Evolutionary conservation across 2,329 filamentous ascomycete species (phyloP), one percentile per base, ranked within the genome.

Genomic region (Pseudogymnoascus sp.): DNA sequence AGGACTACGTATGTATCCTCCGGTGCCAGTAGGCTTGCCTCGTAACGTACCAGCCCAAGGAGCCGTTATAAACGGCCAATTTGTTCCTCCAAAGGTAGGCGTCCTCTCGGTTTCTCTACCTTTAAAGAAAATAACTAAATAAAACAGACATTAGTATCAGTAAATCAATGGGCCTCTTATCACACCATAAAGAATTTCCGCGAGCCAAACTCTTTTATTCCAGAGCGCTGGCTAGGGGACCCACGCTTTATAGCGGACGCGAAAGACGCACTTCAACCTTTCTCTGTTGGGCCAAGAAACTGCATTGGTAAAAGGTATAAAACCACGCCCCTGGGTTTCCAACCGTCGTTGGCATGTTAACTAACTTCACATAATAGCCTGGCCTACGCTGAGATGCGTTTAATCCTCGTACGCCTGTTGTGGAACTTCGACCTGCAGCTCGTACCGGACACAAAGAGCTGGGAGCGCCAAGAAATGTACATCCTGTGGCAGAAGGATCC

Each of bases 211-310:
- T 65, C 69, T 1, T 79, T 78, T 63, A 65, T 71, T 11, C 78
- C 77, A 0, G 76, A 78, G 63, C 69, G 77, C 4, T 79, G 75
- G 75, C 60, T 72, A 18, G 71, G 73, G 5, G 54, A 26, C 8
- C 11, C 29, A 26, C 45, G 23, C 2, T 60, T 36, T 60, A 21
- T 2, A 16, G 12, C 31, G 5, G 76, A 79, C 2, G 70, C 77
- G n/a, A 37, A 37, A 6, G 64, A 64, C 1, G 65, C 51, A 5
- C 31, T 66, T 31, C 63, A 67, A 26, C 65, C 67, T 12, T 69
- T 69, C 62, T 64, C 61, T 12, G n/a, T 61, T 5, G 67, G 67
- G 0, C 65, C 64, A n/a, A 39, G 65, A 42, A 64, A 59, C 23
- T 69, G 68, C 42, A 45, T 69, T 57, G 68, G 66, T 11, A 51